phyloP scores from a whole-genome alignment of 2,329 filamentous ascomycete genomes.

The Venturia oleaginea region DNA sequence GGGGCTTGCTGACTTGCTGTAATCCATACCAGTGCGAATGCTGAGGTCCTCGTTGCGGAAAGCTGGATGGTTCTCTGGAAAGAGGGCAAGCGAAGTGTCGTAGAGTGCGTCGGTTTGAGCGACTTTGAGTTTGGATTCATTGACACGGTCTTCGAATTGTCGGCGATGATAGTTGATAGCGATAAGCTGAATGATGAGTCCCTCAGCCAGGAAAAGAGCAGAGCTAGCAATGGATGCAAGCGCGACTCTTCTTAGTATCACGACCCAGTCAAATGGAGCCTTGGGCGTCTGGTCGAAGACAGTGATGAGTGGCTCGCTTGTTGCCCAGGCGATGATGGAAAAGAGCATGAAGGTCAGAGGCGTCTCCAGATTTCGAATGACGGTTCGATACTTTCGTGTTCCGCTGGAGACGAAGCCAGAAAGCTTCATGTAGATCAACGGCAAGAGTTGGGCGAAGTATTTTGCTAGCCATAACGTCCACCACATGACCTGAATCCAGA shows the following conservation, averaged over 20 bases:
- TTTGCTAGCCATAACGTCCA: constrained; percentile 13
- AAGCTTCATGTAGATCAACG: constrained; percentile 13
- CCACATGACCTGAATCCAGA: constrained; percentile 53
- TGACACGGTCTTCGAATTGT: constrained; percentile 64
- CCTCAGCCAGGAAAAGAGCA: constrained; percentile 57
- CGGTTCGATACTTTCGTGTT: constrained; percentile 13
- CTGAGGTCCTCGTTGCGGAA: constrained; percentile 73
- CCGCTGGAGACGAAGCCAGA: constrained; percentile 14
- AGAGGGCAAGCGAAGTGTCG: constrained; percentile 69
- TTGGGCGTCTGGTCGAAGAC: constrained; percentile 5
- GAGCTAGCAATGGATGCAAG: constrained; percentile 54
- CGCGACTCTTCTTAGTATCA: constrained; percentile 33
- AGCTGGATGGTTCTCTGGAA: constrained; percentile 74
- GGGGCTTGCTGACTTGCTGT: constrained; percentile 56
- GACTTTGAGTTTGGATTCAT: constrained; percentile 69
- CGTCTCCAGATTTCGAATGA: constrained; percentile 13
- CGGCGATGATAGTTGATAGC: constrained; percentile 65
- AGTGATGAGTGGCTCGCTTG: constrained; percentile 12
- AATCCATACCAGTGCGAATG: constrained; percentile 41
- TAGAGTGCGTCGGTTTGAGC: constrained; percentile 66
- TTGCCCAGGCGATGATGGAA: constrained; percentile 6
- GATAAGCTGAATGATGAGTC: constrained; percentile 61
- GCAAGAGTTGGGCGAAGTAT: constrained; percentile 13
- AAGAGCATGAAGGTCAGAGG: constrained; percentile 13
- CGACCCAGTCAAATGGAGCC: constrained; percentile 10